These are phyloP conservation scores for Nyssa sinensis DNA, from an alignment of 148 eudicot genomes.

Conservation along the genomic window DNA sequence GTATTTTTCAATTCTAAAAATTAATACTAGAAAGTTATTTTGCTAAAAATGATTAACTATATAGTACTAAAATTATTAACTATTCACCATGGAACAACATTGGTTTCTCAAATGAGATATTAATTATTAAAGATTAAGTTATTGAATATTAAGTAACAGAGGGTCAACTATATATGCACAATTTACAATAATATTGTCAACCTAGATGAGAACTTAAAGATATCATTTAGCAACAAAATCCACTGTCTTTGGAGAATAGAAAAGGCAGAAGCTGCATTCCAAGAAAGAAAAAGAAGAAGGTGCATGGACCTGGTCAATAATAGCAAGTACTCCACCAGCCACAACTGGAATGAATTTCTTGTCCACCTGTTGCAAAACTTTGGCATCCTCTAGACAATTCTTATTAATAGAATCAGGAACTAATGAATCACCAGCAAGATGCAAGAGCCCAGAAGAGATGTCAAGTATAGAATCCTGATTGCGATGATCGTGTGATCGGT, in stretches of 20 bases:
- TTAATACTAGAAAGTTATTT: too few relatives aligned
- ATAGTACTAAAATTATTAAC: too few relatives aligned
- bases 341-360: conserved; percentile 93
- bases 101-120: too few relatives aligned
- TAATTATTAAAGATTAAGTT: too few relatives aligned
- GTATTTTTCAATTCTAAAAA: too few relatives aligned
- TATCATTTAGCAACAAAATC: not conserved
- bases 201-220: not conserved
- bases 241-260: not conserved
- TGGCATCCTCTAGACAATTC: conserved; percentile 56
- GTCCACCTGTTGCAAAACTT: conserved; percentile 86
- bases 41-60: too few relatives aligned
- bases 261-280: not conserved
- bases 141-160: too few relatives aligned
- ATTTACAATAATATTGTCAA: not conserved
- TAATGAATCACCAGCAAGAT: conserved; percentile 63
- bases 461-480: conserved; percentile 57
- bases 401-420: conserved; percentile 75
- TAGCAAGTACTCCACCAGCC: conserved; percentile 65
- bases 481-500: conserved; percentile 22
- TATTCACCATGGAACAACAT: too few relatives aligned
- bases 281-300: conserved; percentile 10
- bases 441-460: conserved; percentile 61
- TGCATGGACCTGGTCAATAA: conserved; percentile 82
- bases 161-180: not conserved